Base-by-base conservation (phyloP, 441 rosid genomes). In the Breynia disticha region DNA sequence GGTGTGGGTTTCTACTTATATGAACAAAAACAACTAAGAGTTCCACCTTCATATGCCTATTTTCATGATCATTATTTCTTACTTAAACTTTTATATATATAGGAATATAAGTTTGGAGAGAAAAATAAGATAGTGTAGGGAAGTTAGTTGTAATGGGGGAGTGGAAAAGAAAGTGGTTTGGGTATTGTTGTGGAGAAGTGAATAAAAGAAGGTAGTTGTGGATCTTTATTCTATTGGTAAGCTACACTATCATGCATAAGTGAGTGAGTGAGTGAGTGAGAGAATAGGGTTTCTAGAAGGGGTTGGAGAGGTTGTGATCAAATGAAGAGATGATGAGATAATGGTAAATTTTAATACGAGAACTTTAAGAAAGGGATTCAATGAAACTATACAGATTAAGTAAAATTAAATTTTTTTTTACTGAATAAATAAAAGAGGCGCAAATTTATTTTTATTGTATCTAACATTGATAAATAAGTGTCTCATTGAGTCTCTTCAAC, bases 271-370 rank as follows among this genome's bases (percentile, higher is more conserved):
- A n/a, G n/a, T n/a, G 75, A 67, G 61, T 48, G 60, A 16, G 52
- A 10, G 37, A 15, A 19, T 48, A 7, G 60, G 59, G 76, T 49
- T 83, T 80, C 84, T 76, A 76, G 86, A 80, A 80, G 82, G 43
- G 58, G 51, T 28, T 70, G 76, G 80, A 70, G 72, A 72, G 69
- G 75, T 69, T 71, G 71, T 63, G 66, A 56, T 61, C 16, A 56
- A 52, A 60, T 52, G 20, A 54, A 19, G 69, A 19, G 69, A 65
- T 51, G 67, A 70, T 47, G 63, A 71, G 10, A 32, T n/a, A n/a
- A n/a, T n/a, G n/a, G n/a, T n/a, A n/a, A n/a, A n/a, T n/a, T n/a
- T n/a, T n/a, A n/a, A n/a, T n/a, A n/a, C n/a, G n/a, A n/a, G n/a
- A n/a, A n/a, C n/a, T n/a, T n/a, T n/a, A n/a, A n/a, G n/a, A n/a